phyloP scores from a whole-genome alignment of 2,329 filamentous ascomycete genomes.

The Seiridium unicorne region DNA sequence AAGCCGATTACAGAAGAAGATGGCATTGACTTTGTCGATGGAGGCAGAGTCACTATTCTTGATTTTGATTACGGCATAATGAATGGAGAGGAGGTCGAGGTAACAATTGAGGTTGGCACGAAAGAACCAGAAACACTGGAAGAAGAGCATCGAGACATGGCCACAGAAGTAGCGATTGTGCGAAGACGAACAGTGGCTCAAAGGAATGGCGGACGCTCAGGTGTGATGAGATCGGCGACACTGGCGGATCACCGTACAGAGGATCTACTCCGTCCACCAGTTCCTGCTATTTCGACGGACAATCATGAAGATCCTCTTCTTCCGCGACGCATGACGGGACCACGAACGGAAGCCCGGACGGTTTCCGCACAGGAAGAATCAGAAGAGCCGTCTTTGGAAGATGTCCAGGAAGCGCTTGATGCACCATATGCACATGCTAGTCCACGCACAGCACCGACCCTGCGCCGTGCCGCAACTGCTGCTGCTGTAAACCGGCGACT shows the following conservation, averaged over 20 bases:
- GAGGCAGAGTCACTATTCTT: slow-evolving; percentile 68
- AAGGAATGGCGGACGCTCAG: slow-evolving; percentile 47
- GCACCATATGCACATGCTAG: slow-evolving; percentile 71
- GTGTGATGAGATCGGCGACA: slow-evolving; percentile 49
- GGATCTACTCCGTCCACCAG: slow-evolving; percentile 28
- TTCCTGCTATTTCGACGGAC: slow-evolving; percentile 24
- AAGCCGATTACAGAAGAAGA: slow-evolving; percentile 65
- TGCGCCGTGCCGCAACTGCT: slow-evolving; percentile 73
- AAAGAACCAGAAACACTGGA: slow-evolving; percentile 67
- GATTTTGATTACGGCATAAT: slow-evolving; percentile 67
- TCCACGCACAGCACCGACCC: slow-evolving; percentile 67
- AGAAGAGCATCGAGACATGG: slow-evolving; percentile 72
- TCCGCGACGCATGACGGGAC: slow-evolving; percentile 43
- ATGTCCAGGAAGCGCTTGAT: slow-evolving; percentile 63
- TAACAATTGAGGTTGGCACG: slow-evolving; percentile 73
- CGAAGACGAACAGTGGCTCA: slow-evolving; percentile 71
- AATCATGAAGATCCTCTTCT: slow-evolving; percentile 52
- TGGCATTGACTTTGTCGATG: slow-evolving; percentile 73
- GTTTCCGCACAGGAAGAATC: slow-evolving; percentile 30
- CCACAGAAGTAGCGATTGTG: slow-evolving; percentile 76
- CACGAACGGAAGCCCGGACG: slow-evolving; percentile 23
- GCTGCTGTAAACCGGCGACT: slow-evolving; percentile 70
- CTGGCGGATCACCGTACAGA: slow-evolving; percentile 31
- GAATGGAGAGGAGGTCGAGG: slow-evolving; percentile 54
- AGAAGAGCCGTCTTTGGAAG: slow-evolving; percentile 47